Percentiles rank a stretch among this genome's conserved stretches.
Conservation (phyloP, 1,284 basidiomycete genomes). For the Coniophora puteana region DNA sequence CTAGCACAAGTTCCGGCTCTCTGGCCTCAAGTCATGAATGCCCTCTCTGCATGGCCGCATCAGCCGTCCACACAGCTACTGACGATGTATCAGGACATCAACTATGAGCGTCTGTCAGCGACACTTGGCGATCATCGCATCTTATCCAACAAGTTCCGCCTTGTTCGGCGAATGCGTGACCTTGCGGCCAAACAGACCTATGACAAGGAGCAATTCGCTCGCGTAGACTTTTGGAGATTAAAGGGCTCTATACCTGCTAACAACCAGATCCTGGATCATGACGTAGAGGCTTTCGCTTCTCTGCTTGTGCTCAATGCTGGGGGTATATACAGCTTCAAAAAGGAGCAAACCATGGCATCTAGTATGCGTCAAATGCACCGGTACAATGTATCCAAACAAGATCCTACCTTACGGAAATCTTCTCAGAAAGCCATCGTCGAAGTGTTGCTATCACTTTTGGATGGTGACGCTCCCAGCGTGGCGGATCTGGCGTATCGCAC, state of each 20-base stretch:
- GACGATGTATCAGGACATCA: slow-evolving; percentile 40
- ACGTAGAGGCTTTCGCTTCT: slow-evolving; percentile 72
- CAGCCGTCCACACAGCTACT: slow-evolving; percentile 45
- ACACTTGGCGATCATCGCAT: slow-evolving; percentile 54
- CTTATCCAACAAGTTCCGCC: slow-evolving; percentile 68
- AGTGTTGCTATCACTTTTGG: slow-evolving; percentile 55
- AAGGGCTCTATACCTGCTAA: slow-evolving; percentile 65
- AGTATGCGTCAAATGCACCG: slow-evolving; percentile 39
- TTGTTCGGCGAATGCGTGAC: slow-evolving; percentile 60
- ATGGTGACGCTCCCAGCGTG: slow-evolving; percentile 43
- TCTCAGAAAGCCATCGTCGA: slow-evolving; percentile 50
- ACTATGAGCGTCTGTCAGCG: slow-evolving; percentile 42
- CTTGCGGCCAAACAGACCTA: slow-evolving; percentile 36
- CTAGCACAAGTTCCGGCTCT: slow-evolving; percentile 39
- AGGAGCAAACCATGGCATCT: slow-evolving; percentile 38
- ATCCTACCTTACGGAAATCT: slow-evolving; percentile 18
- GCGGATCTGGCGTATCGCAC: slow-evolving; percentile 61
- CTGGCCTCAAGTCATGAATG: slow-evolving; percentile 44
- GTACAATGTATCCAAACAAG: slow-evolving; percentile 21
- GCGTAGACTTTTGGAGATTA: slow-evolving; percentile 76
- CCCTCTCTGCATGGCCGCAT: slow-evolving; percentile 71
- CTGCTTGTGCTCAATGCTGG: slow-evolving; percentile 63
- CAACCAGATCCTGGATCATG: slow-evolving; percentile 52
- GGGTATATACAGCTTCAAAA: slow-evolving; percentile 54
- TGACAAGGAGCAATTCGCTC: slow-evolving; percentile 44